A percentile compares a stretch with the other conserved stretches of the same genome.
Conservation (phyloP, 441 rosid species). For the Theobroma grandiflorum region DNA sequence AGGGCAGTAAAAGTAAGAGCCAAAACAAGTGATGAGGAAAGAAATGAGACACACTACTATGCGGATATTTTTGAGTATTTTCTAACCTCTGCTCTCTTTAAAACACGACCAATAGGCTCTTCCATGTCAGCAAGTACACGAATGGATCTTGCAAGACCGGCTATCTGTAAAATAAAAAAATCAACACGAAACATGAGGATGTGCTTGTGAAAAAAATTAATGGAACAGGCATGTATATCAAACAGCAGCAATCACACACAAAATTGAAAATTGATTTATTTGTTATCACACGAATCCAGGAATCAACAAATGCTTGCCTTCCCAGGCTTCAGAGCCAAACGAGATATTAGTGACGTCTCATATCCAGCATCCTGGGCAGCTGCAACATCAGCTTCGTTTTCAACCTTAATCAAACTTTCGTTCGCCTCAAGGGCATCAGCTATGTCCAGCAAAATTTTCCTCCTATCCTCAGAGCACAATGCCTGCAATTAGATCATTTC, state of each 20-base stretch:
- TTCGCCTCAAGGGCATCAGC: slow-evolving; percentile 57
- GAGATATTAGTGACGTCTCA: slow-evolving; percentile 48
- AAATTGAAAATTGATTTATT: not conserved
- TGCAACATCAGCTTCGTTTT: slow-evolving; percentile 55
- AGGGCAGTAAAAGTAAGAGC: slow-evolving; percentile 24
- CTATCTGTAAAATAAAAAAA: slow-evolving; percentile 42
- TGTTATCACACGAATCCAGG: not conserved
- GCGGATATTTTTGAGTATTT: slow-evolving; percentile 16
- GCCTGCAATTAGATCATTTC: slow-evolving; percentile 35
- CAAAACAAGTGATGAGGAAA: slow-evolving; percentile 14
- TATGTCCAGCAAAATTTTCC: slow-evolving; percentile 47
- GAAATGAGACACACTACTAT: not conserved
- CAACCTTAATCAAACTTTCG: slow-evolving; percentile 45
- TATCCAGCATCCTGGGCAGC: slow-evolving; percentile 53
- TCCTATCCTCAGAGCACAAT: slow-evolving; percentile 45
- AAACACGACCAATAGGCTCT: slow-evolving; percentile 59
- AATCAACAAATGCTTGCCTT: slow-evolving; percentile 42
- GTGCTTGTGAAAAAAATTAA: not conserved
- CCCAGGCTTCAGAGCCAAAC: slow-evolving; percentile 54
- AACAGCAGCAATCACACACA: not conserved
- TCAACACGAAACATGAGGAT: not conserved
- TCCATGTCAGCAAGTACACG: slow-evolving; percentile 63
- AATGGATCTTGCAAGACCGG: slow-evolving; percentile 52
- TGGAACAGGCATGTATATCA: slow-evolving; percentile 14
- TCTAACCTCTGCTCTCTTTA: slow-evolving; percentile 62